Evolutionary conservation across 768 basidiomycete genomes (phyloP), one percentile per base, ranked within the genome.

Genomic region (Leccinum fibrillosum): DNA sequence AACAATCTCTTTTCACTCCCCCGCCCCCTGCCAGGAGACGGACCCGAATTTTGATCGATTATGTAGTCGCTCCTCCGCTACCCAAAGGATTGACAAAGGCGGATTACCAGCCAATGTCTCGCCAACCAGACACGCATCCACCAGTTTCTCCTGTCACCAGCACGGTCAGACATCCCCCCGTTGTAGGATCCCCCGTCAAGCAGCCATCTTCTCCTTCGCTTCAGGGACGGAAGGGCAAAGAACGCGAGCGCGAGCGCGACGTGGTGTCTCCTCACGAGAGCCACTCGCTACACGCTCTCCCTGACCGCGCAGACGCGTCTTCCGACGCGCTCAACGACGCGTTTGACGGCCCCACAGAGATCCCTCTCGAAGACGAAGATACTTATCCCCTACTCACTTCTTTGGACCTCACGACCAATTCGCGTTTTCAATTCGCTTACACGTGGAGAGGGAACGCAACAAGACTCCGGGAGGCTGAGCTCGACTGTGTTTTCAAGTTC

Each of bases 1-100:
- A 65, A 21, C 58, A 51, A 8, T 71, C 67, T 10, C 69, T 74
- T 44, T 72, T 72, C 50, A 72, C 71, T 0, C 72, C 72, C 25
- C 69, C 71, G 12, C 63, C 65, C 4, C 56, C 42, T 6, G 32
- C 55, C 7, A 63, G 48, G 49, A 59, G 34, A 52, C 70, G 59
- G 1, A 19, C 53, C 3, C 60, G 62, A 13, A 1, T 47, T 6
- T 4, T 59, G 34, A 30, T 73, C 2, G 59, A 64, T 48, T 49
- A 66, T 52, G 5, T 74, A 7, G 56, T 58, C 5, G 67, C 58
- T 12, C 71, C 71, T 28, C 13, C 62, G 1, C 52, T 72, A 28
- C 64, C 67, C 5, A 60, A 62, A 26, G 71, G 62, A 15, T 34
- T 62, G 10, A 61, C 59, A 48, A 72, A 55, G 53, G 56, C 55